Conservation (phyloP, 2,329 filamentous ascomycete species). For the Sarocladium kiliense region DNA sequence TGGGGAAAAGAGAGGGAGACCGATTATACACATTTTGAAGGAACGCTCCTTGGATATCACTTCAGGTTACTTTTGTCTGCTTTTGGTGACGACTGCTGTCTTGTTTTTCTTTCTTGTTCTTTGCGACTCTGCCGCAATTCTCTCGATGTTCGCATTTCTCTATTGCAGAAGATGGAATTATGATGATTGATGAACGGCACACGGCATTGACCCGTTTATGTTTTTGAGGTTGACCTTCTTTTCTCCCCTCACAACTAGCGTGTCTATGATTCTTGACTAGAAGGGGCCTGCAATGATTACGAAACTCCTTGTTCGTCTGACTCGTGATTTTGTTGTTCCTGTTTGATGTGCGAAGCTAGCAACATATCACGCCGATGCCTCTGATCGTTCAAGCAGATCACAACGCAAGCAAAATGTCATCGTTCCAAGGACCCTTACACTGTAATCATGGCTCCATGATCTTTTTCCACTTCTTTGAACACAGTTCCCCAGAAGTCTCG, state of each 20-base stretch:
- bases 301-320: slow-evolving; percentile 14
- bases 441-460: background rate
- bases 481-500: slow-evolving; percentile 23
- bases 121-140: no score
- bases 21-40: background rate
- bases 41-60: slow-evolving; percentile 3
- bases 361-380: no score
- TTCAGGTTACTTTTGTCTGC: no score
- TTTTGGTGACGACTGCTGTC: no score
- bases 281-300: background rate
- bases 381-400: no score
- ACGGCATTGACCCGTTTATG: background rate
- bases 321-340: no score
- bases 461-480: background rate
- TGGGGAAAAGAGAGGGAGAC: background rate
- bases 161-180: background rate
- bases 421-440: background rate
- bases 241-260: no score
- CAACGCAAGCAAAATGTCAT: no score
- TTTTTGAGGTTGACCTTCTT: no score
- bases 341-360: no score
- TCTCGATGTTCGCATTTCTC: background rate
- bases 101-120: no score
- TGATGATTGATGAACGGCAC: background rate
- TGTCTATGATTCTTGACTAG: background rate